Conservation (phyloP, 1,139 yeast genomes). For the Waltiozyma sp. region DNA sequence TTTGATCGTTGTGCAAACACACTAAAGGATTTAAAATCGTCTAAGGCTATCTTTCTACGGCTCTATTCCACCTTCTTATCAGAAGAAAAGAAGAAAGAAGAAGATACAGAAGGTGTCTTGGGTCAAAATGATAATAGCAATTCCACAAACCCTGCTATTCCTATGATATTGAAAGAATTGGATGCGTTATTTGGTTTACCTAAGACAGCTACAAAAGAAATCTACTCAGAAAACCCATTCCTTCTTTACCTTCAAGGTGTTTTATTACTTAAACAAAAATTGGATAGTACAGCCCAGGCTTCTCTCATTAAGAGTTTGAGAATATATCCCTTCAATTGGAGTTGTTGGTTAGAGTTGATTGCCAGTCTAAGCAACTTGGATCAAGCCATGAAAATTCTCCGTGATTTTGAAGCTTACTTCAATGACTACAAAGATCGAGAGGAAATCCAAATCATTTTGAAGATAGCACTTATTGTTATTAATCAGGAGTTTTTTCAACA, state of each 20-base stretch:
- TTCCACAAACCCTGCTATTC: constrained; percentile 19
- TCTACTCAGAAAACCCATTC: constrained; percentile 35
- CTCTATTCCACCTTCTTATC: constrained; percentile 61
- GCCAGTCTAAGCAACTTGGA: constrained; percentile 54
- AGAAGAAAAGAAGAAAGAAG: constrained; percentile 66
- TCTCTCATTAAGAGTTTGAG: constrained; percentile 42
- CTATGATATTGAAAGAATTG: constrained; percentile 30
- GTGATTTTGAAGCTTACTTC: constrained; percentile 26
- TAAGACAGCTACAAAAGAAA: neutral
- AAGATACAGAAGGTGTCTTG: constrained; percentile 58
- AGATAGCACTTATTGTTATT: constrained; percentile 57
- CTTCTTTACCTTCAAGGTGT: constrained; percentile 62
- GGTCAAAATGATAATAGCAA: constrained; percentile 30
- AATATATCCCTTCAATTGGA: constrained; percentile 80
- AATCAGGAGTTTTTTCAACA: constrained; percentile 76
- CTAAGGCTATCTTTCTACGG: constrained; percentile 51
- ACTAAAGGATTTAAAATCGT: constrained; percentile 40
- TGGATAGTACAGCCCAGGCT: constrained; percentile 46
- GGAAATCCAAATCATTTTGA: constrained; percentile 34
- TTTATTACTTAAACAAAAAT: constrained; percentile 51
- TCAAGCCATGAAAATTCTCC: constrained; percentile 42
- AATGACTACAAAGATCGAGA: constrained; percentile 7
- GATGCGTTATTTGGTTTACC: constrained; percentile 10
- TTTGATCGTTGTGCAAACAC: constrained; percentile 67
- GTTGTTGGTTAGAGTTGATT: constrained; percentile 81